Evolutionary conservation across 148 eudicot species (phyloP), one percentile per base, ranked within the genome.

Genomic region (Persicaria tinctoria): DNA sequence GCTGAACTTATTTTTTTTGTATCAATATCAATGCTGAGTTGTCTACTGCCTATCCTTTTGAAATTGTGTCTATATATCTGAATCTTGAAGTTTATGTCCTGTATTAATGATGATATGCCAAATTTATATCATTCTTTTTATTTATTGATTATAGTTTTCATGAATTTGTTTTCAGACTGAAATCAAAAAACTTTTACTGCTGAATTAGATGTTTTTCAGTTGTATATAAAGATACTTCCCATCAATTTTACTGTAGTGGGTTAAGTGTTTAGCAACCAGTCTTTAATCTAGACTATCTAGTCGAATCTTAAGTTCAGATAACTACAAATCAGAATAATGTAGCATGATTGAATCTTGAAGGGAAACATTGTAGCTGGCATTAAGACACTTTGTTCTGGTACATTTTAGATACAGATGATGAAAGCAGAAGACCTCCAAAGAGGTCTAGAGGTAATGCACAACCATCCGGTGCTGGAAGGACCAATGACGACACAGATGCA

Each of bases 371-470:
- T 14, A 55, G 18, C 6, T 8, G 32, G 41, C 54, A 12, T 1
- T 32, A 62, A 23, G 45, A 8, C 11, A 62, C 46, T 46, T 75
- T 62, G 6, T 56, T 57, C 8, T 41, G 53, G 11, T 48, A 16
- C 4, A 41, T 68, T 84, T 79, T 93, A 94, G 97, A 92, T 72
- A 85, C 92, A 38, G 98, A 94, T 84, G 93, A 91, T 75, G 98
- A 91, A 66, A 88, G 71, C 74, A 83, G 82, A 73, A 87, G 93
- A 85, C 98, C 98, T 75, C 79, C 92, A 1, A 94, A 90, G 79
- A 86, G 97, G 80, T 75, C 89, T 41, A 83, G 97, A 83, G 91
- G 89, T 59, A 85, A 78, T 74, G 78, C 75, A 68, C 87, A 86
- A 45, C 85, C 88, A 78, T 84, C 93, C 53, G 46, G 53, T 69